Percentiles rank a stretch among this genome's conserved stretches.
phyloP scores from a whole-genome alignment of 257 asterid genomes.

The Lavandula angustifolia region DNA sequence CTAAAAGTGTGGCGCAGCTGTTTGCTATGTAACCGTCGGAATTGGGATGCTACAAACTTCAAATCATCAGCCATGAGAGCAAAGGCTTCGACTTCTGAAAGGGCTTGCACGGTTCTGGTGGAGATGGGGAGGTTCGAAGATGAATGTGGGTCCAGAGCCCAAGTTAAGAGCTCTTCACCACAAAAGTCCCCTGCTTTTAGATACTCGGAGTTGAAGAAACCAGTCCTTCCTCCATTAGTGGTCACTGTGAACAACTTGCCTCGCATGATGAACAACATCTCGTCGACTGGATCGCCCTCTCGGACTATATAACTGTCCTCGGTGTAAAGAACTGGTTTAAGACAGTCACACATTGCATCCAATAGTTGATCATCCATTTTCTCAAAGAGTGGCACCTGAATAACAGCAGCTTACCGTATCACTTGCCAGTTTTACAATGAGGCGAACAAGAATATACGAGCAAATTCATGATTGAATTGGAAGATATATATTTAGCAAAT shows the following conservation, averaged over 20 bases:
- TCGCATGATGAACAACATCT: slow-evolving; percentile 88
- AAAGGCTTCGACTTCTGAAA: slow-evolving; percentile 96
- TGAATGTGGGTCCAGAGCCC: slow-evolving; percentile 95
- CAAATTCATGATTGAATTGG: too few relatives aligned
- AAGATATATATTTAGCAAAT: too few relatives aligned
- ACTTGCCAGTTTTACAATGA: not conserved
- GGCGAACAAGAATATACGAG: too few relatives aligned
- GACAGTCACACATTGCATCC: slow-evolving; percentile 88
- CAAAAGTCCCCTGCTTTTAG: slow-evolving; percentile 94
- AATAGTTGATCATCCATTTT: slow-evolving; percentile 93
- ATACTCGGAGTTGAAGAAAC: slow-evolving; percentile 76
- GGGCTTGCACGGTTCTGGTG: slow-evolving; percentile 88
- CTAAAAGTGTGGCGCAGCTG: slow-evolving; percentile 93
- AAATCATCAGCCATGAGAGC: slow-evolving; percentile 86
- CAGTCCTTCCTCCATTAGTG: slow-evolving; percentile 93
- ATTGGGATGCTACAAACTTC: slow-evolving; percentile 94
- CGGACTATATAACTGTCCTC: slow-evolving; percentile 83
- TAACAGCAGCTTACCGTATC: not conserved
- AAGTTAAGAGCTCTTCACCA: slow-evolving; percentile 97
- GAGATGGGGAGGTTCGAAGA: slow-evolving; percentile 90
- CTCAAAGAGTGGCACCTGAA: slow-evolving; percentile 94
- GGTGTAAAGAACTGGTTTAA: slow-evolving; percentile 86
- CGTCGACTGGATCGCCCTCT: slow-evolving; percentile 98
- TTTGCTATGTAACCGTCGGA: slow-evolving; percentile 81
- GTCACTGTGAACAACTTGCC: slow-evolving; percentile 78